These are phyloP conservation scores for Aspergillus pseudoterreus DNA, from an alignment of 2,329 filamentous ascomycete species.

Conservation along the genomic window DNA sequence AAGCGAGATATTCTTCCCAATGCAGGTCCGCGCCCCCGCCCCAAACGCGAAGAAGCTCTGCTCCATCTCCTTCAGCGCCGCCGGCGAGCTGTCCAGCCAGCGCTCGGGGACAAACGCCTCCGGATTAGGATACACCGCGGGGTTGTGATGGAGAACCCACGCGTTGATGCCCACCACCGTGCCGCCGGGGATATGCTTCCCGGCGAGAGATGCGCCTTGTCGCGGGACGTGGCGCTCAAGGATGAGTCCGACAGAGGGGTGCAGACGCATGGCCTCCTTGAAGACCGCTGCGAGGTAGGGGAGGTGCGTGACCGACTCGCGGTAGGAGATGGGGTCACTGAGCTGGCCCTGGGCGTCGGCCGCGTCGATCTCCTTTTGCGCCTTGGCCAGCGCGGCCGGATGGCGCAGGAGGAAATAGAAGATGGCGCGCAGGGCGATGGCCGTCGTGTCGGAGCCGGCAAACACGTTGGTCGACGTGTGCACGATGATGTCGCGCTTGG, in stretches of 20 bases:
- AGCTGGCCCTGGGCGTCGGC: conserved; percentile 11
- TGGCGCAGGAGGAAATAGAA: conserved; percentile 1
- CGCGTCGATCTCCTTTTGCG: background rate
- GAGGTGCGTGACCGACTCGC: conserved; percentile 16
- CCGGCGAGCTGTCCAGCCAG: conserved; percentile 38
- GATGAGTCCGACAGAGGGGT: conserved; percentile 32
- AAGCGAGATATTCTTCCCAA: conserved; percentile 32
- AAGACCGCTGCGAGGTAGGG: conserved; percentile 34
- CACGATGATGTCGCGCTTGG: too few relatives aligned
- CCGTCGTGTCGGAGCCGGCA: conserved; percentile 1
- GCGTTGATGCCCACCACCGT: conserved; percentile 44
- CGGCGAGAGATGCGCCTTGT: conserved; percentile 26
- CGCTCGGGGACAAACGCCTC: conserved; percentile 43
- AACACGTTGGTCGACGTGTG: background rate
- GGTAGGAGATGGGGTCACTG: conserved; percentile 7
- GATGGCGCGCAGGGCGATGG: background rate
- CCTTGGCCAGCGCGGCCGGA: background rate
- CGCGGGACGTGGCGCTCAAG: conserved; percentile 34
- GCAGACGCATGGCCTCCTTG: conserved; percentile 36
- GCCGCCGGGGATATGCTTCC: conserved; percentile 32
- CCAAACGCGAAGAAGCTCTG: conserved; percentile 29
- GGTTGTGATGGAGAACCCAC: conserved; percentile 42
- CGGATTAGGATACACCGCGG: conserved; percentile 38
- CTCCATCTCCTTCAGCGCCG: conserved; percentile 28
- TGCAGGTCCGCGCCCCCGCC: conserved; percentile 25